These are phyloP conservation scores for Alternaria tenuissima DNA, from an alignment of 2,329 filamentous ascomycete species.

Conservation along the genomic window DNA sequence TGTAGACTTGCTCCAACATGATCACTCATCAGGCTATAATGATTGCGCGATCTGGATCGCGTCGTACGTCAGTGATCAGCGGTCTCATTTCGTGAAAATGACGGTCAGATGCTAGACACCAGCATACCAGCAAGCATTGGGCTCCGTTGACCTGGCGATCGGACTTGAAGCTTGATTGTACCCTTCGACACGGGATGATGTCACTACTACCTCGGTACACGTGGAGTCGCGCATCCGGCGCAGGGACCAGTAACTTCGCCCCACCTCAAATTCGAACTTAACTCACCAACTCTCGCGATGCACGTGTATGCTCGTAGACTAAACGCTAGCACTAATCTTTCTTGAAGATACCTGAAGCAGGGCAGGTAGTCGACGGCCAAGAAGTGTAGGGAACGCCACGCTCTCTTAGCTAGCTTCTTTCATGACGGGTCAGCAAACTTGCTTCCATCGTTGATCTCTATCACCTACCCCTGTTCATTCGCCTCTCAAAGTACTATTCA, in stretches of 20 bases:
- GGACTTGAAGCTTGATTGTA: slow-evolving; percentile 20
- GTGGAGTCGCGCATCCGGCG: slow-evolving; percentile 22
- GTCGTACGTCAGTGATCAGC: slow-evolving; percentile 15
- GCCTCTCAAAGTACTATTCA: slow-evolving; percentile 7
- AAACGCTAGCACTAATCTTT: not conserved
- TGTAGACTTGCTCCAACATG: not conserved
- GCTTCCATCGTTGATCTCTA: slow-evolving; percentile 9
- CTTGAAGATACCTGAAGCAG: not conserved
- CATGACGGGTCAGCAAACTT: slow-evolving; percentile 7
- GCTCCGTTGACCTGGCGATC: slow-evolving; percentile 8
- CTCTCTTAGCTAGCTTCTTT: not conserved
- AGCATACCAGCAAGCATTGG: not conserved
- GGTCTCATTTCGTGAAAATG: slow-evolving; percentile 1
- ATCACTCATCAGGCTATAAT: not conserved
- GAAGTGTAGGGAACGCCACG: not conserved
- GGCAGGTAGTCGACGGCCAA: not conserved
- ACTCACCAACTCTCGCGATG: not conserved
- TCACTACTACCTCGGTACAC: slow-evolving; percentile 21
- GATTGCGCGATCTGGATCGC: slow-evolving; percentile 4
- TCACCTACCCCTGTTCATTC: slow-evolving; percentile 14
- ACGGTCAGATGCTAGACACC: not conserved
- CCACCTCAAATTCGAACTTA: slow-evolving; percentile 9
- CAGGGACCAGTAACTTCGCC: slow-evolving; percentile 21
- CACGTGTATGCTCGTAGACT: not conserved
- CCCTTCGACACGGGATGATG: slow-evolving; percentile 21